Conservation (phyloP, 768 basidiomycete genomes). For the Amanita fuliginea region DNA sequence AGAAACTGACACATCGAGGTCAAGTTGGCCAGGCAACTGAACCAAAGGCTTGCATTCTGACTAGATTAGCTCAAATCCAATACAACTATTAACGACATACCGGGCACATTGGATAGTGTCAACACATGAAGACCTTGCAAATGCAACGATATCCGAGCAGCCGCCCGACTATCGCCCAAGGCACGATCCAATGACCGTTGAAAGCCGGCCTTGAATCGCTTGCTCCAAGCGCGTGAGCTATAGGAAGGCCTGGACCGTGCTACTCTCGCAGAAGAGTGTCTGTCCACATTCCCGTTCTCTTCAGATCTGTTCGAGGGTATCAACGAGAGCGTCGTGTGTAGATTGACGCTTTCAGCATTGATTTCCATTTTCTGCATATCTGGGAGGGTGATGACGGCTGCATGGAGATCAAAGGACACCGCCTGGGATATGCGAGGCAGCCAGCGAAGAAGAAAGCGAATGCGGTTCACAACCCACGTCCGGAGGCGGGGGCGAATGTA, state of each 20-base stretch:
- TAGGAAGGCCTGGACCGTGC: conserved; percentile 19
- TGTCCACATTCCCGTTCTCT: conserved; percentile 15
- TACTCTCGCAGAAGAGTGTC: conserved; percentile 12
- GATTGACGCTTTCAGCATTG: conserved; percentile 34
- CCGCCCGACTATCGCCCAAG: conserved; percentile 52
- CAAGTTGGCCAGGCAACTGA: conserved; percentile 29
- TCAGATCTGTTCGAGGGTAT: conserved; percentile 32
- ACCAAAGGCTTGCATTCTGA: conserved; percentile 6
- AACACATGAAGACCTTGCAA: conserved; percentile 3
- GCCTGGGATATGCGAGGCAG: conserved; percentile 61
- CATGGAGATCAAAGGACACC: conserved; percentile 56
- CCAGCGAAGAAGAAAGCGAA: conserved; percentile 51
- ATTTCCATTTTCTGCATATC: conserved; percentile 42
- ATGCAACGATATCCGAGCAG: conserved; percentile 26
- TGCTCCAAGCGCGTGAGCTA: conserved; percentile 56
- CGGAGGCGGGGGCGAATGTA: conserved; percentile 53
- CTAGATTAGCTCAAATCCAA: background rate
- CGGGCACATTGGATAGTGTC: background rate
- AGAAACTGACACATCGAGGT: conserved; percentile 34
- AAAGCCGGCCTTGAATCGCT: conserved; percentile 46
- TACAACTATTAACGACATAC: background rate
- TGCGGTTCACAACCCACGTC: conserved; percentile 35
- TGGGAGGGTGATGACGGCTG: conserved; percentile 37
- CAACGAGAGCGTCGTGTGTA: conserved; percentile 47
- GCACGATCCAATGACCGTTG: conserved; percentile 59